Evolutionary conservation across 768 basidiomycete genomes (phyloP).

Genomic region (Kwoniella mangroviensis): DNA sequence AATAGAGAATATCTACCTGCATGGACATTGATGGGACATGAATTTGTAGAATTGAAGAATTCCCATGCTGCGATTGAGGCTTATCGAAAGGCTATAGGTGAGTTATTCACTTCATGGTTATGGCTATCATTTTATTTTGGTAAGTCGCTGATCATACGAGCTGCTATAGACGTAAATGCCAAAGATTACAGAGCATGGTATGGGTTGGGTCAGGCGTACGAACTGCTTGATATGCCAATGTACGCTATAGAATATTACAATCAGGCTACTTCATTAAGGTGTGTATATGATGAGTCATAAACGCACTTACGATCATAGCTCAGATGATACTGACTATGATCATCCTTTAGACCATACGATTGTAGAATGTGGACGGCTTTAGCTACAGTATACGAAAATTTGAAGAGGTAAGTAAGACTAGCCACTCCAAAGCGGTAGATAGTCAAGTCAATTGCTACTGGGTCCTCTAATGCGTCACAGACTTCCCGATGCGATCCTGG

Average conservation of each 20-base stretch:
- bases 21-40: constrained; percentile 99
- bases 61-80: constrained; percentile 98
- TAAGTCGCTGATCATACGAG: background rate
- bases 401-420: constrained; percentile 68
- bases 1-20: constrained; percentile 94
- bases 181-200: constrained; percentile 99
- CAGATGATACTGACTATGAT: constrained; percentile 10
- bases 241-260: constrained; percentile 97
- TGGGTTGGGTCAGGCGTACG: constrained; percentile 96
- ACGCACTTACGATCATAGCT: background rate
- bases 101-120: constrained; percentile 55
- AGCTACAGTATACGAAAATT: constrained; percentile 89
- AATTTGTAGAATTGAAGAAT: constrained; percentile 98
- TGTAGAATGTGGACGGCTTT: constrained; percentile 95
- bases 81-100: constrained; percentile 92
- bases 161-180: constrained; percentile 79
- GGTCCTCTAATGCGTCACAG: too few species aligned
- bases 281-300: background rate
- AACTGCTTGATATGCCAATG: constrained; percentile 93
- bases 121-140: background rate
- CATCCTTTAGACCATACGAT: constrained; percentile 78
- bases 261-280: constrained; percentile 90
- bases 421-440: too few species aligned
- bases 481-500: constrained; percentile 84
- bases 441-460: too few species aligned